phyloP scores from a whole-genome alignment of 768 basidiomycete genomes.

The Rhizopogon salebrosus region DNA sequence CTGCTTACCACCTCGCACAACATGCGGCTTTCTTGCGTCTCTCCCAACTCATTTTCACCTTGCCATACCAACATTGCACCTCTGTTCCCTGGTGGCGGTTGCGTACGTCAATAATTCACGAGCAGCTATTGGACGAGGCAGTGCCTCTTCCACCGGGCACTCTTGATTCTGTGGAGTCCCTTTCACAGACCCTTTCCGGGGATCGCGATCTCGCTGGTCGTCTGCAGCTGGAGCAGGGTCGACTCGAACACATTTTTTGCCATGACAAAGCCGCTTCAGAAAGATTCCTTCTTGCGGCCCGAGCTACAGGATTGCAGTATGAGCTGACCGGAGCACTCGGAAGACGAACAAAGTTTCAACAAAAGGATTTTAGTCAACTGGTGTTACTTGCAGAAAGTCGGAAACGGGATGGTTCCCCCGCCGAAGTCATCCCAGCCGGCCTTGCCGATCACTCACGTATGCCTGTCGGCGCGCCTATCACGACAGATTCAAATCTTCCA shows the following conservation, averaged over 20 bases:
- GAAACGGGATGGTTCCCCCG: conserved; percentile 27
- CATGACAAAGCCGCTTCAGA: conserved; percentile 78
- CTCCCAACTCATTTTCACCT: conserved; percentile 62
- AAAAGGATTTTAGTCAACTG: conserved; percentile 79
- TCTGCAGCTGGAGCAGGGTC: conserved; percentile 69
- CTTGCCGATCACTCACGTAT: conserved; percentile 8
- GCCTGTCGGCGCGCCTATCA: conserved; percentile 3
- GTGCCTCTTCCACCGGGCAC: conserved; percentile 49
- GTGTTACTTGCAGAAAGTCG: conserved; percentile 90
- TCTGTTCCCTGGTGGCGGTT: conserved; percentile 80
- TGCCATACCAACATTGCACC: conserved; percentile 41
- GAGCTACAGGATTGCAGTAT: conserved; percentile 75
- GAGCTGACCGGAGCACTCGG: conserved; percentile 92
- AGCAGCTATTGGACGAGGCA: conserved; percentile 76
- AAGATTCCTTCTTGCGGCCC: conserved; percentile 72
- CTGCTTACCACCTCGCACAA: conserved; percentile 87
- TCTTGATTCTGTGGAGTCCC: conserved; percentile 35
- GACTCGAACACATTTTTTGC: conserved; percentile 69
- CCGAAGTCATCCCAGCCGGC: conserved; percentile 3
- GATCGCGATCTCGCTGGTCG: conserved; percentile 66
- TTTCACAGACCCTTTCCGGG: conserved; percentile 34
- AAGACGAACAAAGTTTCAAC: conserved; percentile 91
- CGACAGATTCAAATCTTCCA: conserved; percentile 42
- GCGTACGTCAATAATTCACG: conserved; percentile 66
- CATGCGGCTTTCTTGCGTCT: conserved; percentile 67